Base-by-base conservation (phyloP, 176 grass and related monocot genomes). In the Bolboschoenus planiculmis region DNA sequence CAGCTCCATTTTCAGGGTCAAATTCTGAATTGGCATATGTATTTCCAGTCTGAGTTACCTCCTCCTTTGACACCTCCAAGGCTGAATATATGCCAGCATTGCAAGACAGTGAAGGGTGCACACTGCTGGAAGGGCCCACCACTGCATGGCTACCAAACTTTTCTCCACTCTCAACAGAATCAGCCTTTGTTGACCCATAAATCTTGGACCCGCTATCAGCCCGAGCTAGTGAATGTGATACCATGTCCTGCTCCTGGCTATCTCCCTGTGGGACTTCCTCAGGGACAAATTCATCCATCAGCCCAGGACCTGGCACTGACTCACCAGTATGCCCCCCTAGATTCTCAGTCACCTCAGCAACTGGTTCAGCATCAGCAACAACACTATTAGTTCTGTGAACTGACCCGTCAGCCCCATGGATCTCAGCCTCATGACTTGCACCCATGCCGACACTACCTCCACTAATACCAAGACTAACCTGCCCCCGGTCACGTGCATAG, bases 401-500 rank as follows among this genome's bases (percentile, higher is more conserved):
- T 87, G 92, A 97, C 67, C 85, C 84, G 80, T 90, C 96, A 80
- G 89, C 87, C 50, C 96, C 96, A 90, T 98, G 96, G 84, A 95
- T 98, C 87, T 98, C 96, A 80, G 96, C 96, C 76, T 98, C 96
- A 64, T 98, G 90, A 83, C 96, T 98, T 44, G 90, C 89, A 77
- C 96, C 96, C 96, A 98, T 98, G 74, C 96, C 96, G 63, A 98
- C 92, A 73, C 96, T 98, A 16, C 96, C 96, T 76, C 89, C 92
- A 87, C 96, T 98, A 34, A 95, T 79, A 77, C 96, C 96, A 62
- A 98, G 84, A 85, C 92, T 98, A 77, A 98, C 88, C 39, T 91
- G 93, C 82, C 90, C 92, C 73, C 92, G 87, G 39, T 82, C 56
- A 82, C 16, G 56, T 24, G 50, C 92, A 84, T 93, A 87, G 82